These are phyloP conservation scores for Lunasporangiospora selenospora DNA, from an alignment of 192 early-diverging fungal genomes.

Conservation along the genomic window DNA sequence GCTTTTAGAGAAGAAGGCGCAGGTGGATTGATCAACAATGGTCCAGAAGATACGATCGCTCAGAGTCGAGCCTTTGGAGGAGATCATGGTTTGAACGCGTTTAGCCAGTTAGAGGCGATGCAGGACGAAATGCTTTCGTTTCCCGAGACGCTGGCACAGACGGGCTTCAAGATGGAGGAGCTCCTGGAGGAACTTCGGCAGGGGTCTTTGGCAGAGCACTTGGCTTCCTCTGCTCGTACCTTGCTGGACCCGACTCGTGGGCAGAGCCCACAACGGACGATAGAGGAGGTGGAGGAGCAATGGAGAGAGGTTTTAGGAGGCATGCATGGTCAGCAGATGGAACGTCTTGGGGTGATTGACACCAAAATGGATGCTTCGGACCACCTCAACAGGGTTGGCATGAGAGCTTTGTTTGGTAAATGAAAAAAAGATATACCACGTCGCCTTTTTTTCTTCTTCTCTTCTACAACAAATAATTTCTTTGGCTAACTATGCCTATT, in stretches of 20 bases:
- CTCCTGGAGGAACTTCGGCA: constrained; percentile 8
- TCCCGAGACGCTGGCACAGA: not conserved
- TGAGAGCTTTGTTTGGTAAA: too few species aligned
- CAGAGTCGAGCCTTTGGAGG: not conserved
- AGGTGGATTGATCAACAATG: not conserved
- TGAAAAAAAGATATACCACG: too few species aligned
- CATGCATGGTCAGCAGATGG: not conserved
- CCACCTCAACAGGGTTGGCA: too few species aligned
- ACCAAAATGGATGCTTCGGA: not conserved
- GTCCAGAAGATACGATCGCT: not conserved
- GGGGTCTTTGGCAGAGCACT: not conserved
- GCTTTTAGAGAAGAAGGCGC: too few species aligned
- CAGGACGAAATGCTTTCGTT: constrained; percentile 6
- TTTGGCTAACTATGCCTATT: too few species aligned
- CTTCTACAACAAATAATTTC: too few species aligned
- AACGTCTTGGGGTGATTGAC: not conserved
- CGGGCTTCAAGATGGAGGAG: constrained; percentile 1
- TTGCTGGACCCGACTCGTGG: not conserved
- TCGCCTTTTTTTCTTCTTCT: too few species aligned
- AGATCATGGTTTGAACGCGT: not conserved
- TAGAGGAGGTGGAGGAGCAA: not conserved
- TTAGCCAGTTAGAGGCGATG: not conserved
- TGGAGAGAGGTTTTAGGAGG: not conserved
- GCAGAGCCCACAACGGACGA: not conserved
- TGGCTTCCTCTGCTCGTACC: not conserved